Evolutionary conservation across 1,284 basidiomycete species (phyloP).

Genomic region (Earliella scabrosa): DNA sequence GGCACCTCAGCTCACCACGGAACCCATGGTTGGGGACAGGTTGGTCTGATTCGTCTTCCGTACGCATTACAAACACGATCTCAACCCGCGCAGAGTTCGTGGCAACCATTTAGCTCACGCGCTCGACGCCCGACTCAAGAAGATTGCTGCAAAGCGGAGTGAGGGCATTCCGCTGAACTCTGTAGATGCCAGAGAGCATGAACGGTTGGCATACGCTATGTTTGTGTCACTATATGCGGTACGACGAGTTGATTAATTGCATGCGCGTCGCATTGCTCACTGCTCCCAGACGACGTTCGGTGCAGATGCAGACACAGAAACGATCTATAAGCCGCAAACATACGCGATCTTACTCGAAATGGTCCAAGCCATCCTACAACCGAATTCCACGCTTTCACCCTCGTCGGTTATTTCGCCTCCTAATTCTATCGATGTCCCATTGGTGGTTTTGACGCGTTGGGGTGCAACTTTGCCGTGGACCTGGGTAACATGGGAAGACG

Average conservation of each 20-base stretch:
- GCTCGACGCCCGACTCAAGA: slow-evolving; percentile 7
- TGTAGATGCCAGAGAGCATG: slow-evolving; percentile 25
- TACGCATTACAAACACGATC: background rate
- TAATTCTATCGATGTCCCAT: slow-evolving; percentile 45
- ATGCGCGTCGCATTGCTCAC: background rate
- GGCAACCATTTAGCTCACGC: background rate
- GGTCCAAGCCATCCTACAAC: slow-evolving; percentile 45
- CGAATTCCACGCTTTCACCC: slow-evolving; percentile 18
- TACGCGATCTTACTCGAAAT: slow-evolving; percentile 48
- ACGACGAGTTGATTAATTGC: slow-evolving; percentile 23
- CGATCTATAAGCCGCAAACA: slow-evolving; percentile 51
- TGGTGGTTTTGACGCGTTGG: slow-evolving; percentile 55
- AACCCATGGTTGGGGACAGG: background rate
- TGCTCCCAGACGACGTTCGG: slow-evolving; percentile 23
- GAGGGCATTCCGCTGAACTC: background rate
- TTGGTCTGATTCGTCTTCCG: background rate
- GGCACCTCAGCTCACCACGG: slow-evolving; percentile 37
- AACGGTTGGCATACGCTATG: slow-evolving; percentile 54
- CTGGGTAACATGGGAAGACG: slow-evolving; percentile 67
- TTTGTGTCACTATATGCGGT: slow-evolving; percentile 60
- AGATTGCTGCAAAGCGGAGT: background rate
- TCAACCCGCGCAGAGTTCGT: background rate
- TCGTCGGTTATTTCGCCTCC: slow-evolving; percentile 29
- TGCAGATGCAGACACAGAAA: background rate
- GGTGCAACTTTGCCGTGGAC: slow-evolving; percentile 58